Base-by-base conservation (phyloP, 2,329 filamentous ascomycete genomes). In the Epicoccum sorghinum region DNA sequence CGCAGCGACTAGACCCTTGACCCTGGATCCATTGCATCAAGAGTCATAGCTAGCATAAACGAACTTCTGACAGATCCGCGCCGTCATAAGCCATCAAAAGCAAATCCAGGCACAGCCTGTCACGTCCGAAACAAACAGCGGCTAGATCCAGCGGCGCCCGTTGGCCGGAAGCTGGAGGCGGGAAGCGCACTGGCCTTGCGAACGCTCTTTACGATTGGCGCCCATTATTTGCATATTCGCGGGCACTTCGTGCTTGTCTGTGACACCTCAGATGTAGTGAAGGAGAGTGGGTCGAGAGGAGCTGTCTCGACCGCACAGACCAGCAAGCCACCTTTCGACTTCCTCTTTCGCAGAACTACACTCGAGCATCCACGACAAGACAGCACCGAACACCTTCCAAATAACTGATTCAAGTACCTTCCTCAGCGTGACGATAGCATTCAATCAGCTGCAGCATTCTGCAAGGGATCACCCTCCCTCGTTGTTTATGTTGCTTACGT, bases 81-180 rank as follows among this genome's bases (percentile, higher is more conserved):
- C 44, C 40, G 29, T 45, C 35, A 47, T 13, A 33, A 24, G 25
- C 13, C 32, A 36, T 23, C 22, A 39, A 56, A 51, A 51, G 38
- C 47, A 55, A 51, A 43, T 39, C 27, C 47, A 47, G 46, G 35
- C 7, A 45, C 43, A 22, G 25, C 47, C 43, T 52, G 38, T 30
- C 38, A 47, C 18, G 27, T 27, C n/a, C 35, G 38, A 39, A 40
- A 51, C 38, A n/a, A 7, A 39, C 27, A 47, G 38, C 32, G 47
- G 38, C 36, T 45, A 46, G 41, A 55, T 42, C 52, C 47, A 37
- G 41, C 51, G 52, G 52, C 53, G 43, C 38, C n/a, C 40, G 36
- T 33, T 45, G 25, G 45, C 45, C 30, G 30, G 23, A 24, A 40
- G 14, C 29, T 12, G 10, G 13, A 33, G 13, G 32, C 13, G 7